Evolutionary conservation across 306 rosid genomes (phyloP), one percentile per base, ranked within the genome.

Genomic region (Styphnolobium japonicum): DNA sequence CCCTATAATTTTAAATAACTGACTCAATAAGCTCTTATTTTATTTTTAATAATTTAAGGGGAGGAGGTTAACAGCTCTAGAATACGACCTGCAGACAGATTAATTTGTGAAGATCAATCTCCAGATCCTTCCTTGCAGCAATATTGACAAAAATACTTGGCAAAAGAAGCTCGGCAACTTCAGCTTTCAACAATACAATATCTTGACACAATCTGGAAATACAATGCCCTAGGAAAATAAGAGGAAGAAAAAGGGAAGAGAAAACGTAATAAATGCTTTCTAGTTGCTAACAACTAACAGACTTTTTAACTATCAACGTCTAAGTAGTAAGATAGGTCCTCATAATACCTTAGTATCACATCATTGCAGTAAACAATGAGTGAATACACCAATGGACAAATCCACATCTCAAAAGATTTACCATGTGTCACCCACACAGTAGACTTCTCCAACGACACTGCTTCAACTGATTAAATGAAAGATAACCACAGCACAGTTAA

Each of bases 121-220:
- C 97, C 58, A 87, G 40, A 77, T 90, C 93, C 79, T 86, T 92
- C 88, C 94, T 89, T 67, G 97, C 84, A 73, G 97, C 84, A 31
- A 94, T 82, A 85, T 94, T 88, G 75, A 94, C 97, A 65, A 90
- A 74, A 64, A 92, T 81, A 86, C 88, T 73, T 39, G 98, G 94
- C 78, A 92, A 85, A 58, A 94, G 88, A 62, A 94, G 92, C 89
- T 94, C 97, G 18, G 98, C 94, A 78, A 86, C 87, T 85, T 94
- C 97, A 82, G 94, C 92, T 92, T 92, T 90, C 60, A 82, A 78
- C 80, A 87, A 53, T 43, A 89, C 87, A 78, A 94, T 85, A 84
- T 94, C 97, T 84, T 90, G 94, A 84, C 96, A 94, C 78, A 94
- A 91, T 82, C 98, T 94, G 97, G 16, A 83, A 81, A 55, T 18